These are phyloP conservation scores for Candida krabiensis DNA, from an alignment of 805 yeast species.

Conservation along the genomic window DNA sequence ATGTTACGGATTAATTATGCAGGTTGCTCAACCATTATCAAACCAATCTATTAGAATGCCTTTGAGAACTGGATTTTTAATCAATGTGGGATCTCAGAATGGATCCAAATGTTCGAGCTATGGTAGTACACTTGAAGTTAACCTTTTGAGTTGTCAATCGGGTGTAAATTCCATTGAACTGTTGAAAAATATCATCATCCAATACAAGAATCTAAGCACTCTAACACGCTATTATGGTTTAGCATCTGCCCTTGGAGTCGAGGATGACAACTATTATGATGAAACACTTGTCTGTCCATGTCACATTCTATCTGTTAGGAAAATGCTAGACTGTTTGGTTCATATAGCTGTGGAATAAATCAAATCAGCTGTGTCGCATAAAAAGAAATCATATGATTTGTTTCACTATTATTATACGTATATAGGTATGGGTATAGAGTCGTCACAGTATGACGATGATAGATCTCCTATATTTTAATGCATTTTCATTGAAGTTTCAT, in stretches of 20 bases:
- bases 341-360: conserved; percentile 51
- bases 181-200: conserved; percentile 55
- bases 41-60: conserved; percentile 72
- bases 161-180: conserved; percentile 56
- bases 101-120: conserved; percentile 8
- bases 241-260: conserved; percentile 33
- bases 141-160: conserved; percentile 70
- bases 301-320: conserved; percentile 70
- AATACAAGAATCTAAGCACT: conserved; percentile 49
- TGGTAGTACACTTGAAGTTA: conserved; percentile 52
- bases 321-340: conserved; percentile 55
- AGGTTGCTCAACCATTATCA: conserved; percentile 61
- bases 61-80: conserved; percentile 66
- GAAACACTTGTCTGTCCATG: conserved; percentile 56
- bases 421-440: too few relatives aligned
- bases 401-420: too few relatives aligned
- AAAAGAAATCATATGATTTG: too few relatives aligned
- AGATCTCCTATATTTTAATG: too few relatives aligned
- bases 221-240: conserved; percentile 37
- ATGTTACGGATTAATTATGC: conserved; percentile 58
- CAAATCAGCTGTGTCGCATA: too few relatives aligned
- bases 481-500: conserved; percentile 2
- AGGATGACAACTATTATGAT: conserved; percentile 9
- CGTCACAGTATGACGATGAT: too few relatives aligned
- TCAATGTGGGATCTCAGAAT: conserved; percentile 33